phyloP scores from a whole-genome alignment of 495 filamentous ascomycete genomes.

The Xylaria bambusicola region DNA sequence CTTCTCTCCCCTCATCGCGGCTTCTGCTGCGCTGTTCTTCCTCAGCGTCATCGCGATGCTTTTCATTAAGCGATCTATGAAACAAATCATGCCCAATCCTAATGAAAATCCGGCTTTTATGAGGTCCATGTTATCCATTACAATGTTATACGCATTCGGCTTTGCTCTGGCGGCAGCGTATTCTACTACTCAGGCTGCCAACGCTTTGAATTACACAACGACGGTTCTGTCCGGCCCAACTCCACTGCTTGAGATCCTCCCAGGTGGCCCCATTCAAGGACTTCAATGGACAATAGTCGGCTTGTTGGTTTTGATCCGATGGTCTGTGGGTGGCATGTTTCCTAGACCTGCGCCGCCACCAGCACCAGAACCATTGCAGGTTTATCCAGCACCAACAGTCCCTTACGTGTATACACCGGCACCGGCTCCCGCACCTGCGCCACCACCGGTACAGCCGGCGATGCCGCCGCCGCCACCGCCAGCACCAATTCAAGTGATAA shows the following conservation, averaged over 20 bases:
- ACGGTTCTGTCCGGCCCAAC: not conserved
- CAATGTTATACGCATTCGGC: constrained; percentile 6
- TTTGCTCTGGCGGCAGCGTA: constrained; percentile 4
- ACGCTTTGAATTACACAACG: constrained; percentile 9
- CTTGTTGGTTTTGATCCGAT: constrained; percentile 4
- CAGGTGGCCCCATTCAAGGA: constrained; percentile 5
- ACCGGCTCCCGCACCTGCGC: not conserved
- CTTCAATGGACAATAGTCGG: constrained; percentile 12
- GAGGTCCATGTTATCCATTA: constrained; percentile 1
- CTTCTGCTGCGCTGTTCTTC: not conserved
- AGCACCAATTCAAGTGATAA: not conserved
- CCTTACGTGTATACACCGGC: not conserved
- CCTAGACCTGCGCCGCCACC: not conserved
- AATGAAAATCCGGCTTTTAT: not conserved
- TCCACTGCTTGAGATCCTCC: not conserved
- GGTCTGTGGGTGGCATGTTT: constrained; percentile 5
- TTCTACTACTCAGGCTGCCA: constrained; percentile 8
- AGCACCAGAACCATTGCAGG: not conserved
- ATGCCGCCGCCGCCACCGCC: not conserved
- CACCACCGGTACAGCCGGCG: not conserved
- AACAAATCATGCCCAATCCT: not conserved
- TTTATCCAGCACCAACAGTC: not conserved
- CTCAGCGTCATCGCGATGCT: not conserved
- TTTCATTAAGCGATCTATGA: not conserved
- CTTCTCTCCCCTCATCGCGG: constrained; percentile 4